These are phyloP conservation scores for Apiotrichum sp. DNA, from an alignment of 1,284 basidiomycete genomes.

Conservation along the genomic window DNA sequence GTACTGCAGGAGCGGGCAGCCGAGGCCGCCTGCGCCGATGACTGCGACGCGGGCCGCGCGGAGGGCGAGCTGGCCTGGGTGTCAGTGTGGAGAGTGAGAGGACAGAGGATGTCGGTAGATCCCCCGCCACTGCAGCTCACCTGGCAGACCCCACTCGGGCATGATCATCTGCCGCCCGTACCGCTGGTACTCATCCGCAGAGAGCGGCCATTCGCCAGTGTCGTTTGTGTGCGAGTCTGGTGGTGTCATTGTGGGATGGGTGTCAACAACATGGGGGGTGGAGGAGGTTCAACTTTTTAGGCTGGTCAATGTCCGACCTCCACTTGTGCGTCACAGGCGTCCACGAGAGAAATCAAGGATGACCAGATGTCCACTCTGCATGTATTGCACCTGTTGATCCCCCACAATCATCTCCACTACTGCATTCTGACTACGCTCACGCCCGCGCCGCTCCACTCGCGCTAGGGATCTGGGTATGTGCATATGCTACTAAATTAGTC, in stretches of 20 bases:
- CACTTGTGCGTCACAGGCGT: too few relatives aligned
- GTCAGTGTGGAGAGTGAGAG: not conserved
- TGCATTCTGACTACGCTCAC: too few relatives aligned
- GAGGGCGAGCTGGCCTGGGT: conserved; percentile 73
- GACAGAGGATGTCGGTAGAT: not conserved
- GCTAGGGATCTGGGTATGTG: not conserved
- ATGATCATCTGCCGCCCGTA: conserved; percentile 98
- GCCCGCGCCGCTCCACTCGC: too few relatives aligned
- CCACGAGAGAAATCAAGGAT: too few relatives aligned
- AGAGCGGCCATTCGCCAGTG: not conserved
- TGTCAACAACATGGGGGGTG: too few relatives aligned
- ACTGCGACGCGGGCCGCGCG: conserved; percentile 71
- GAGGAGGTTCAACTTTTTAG: too few relatives aligned
- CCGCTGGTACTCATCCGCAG: conserved; percentile 65
- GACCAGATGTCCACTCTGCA: too few relatives aligned
- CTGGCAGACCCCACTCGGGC: conserved; percentile 76
- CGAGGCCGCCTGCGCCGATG: conserved; percentile 91
- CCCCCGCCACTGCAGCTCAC: conserved; percentile 45
- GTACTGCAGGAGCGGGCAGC: conserved; percentile 92
- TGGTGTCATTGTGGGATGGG: too few relatives aligned
- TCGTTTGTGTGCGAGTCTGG: too few relatives aligned
- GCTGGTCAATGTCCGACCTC: too few relatives aligned
- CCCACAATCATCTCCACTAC: too few relatives aligned
- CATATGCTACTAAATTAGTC: not conserved
- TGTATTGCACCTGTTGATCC: too few relatives aligned